phyloP scores from a whole-genome alignment of 2,329 filamentous ascomycete genomes.

The Microsporum canis region DNA sequence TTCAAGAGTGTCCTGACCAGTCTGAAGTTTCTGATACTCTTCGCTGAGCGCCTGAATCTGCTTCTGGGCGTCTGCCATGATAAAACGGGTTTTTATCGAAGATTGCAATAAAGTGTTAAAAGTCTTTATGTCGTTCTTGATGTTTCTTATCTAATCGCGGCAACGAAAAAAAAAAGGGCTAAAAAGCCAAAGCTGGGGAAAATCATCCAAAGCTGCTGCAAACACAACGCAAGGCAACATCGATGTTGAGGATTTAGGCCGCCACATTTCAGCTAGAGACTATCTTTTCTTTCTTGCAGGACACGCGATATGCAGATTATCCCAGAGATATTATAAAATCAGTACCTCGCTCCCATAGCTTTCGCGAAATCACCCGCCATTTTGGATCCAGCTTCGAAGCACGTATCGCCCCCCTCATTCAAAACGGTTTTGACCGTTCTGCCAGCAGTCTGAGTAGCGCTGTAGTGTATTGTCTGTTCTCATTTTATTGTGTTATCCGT shows the following conservation, averaged over 20 bases:
- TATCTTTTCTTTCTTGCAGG: background rate
- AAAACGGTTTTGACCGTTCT: background rate
- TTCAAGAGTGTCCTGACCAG: constrained; percentile 44
- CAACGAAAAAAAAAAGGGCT: constrained; percentile 9
- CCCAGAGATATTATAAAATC: background rate
- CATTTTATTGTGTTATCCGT: background rate
- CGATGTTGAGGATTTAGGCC: background rate
- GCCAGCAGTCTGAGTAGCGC: background rate
- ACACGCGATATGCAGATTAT: background rate
- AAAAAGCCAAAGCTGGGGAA: constrained; percentile 9
- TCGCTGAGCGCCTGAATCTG: constrained; percentile 73
- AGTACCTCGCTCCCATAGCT: background rate
- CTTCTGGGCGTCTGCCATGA: constrained; percentile 63
- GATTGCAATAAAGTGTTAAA: background rate
- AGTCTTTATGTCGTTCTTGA: background rate
- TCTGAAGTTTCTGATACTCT: constrained; percentile 76
- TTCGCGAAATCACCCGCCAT: background rate
- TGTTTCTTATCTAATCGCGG: constrained; percentile 1
- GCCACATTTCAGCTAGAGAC: background rate
- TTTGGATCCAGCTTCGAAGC: background rate
- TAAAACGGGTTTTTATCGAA: background rate
- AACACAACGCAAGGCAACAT: background rate
- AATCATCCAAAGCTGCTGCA: background rate
- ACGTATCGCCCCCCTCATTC: background rate
- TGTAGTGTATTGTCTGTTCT: background rate